Percentiles rank a stretch among this genome's conserved stretches.
Evolutionary conservation across 148 eudicot genomes (phyloP).

Genomic region (Silene conica): DNA sequence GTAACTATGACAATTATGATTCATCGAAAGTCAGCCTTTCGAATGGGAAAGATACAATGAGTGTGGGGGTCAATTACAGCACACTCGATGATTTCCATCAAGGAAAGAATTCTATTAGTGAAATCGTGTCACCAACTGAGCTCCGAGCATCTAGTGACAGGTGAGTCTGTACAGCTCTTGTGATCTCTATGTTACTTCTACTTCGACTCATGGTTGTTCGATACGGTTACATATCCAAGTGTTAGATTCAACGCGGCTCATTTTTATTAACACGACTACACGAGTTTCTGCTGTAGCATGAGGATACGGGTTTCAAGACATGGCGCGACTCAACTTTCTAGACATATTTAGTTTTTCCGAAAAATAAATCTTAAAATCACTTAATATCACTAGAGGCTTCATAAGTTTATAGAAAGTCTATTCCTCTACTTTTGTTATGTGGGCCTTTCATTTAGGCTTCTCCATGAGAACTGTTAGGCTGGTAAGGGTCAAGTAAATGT

Average conservation of each 20-base stretch:
- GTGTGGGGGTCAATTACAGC: conserved; percentile 32
- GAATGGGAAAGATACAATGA: conserved; percentile 30
- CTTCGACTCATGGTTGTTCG: not conserved
- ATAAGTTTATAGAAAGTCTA: not conserved
- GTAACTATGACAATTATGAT: conserved; percentile 32
- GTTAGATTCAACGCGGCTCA: not conserved
- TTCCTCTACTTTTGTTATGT: not conserved
- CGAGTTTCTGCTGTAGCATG: not conserved
- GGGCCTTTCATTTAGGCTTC: not conserved
- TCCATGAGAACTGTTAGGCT: not conserved
- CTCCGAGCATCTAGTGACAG: conserved; percentile 42
- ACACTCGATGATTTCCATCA: conserved; percentile 36
- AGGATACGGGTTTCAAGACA: not conserved
- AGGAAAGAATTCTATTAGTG: conserved; percentile 37
- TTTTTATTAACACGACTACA: not conserved
- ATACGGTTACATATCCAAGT: not conserved
- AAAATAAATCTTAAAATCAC: not conserved
- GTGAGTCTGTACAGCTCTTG: conserved; percentile 22
- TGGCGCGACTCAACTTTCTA: not conserved
- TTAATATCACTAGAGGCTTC: not conserved
- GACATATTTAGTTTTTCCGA: not conserved
- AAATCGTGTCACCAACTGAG: conserved; percentile 35
- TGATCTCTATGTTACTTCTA: not conserved
- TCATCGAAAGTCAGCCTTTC: conserved; percentile 34
- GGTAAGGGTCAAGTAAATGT: not conserved